Base-by-base conservation (phyloP, 208 protist species). In the Trypanosoma boissoni region DNA sequence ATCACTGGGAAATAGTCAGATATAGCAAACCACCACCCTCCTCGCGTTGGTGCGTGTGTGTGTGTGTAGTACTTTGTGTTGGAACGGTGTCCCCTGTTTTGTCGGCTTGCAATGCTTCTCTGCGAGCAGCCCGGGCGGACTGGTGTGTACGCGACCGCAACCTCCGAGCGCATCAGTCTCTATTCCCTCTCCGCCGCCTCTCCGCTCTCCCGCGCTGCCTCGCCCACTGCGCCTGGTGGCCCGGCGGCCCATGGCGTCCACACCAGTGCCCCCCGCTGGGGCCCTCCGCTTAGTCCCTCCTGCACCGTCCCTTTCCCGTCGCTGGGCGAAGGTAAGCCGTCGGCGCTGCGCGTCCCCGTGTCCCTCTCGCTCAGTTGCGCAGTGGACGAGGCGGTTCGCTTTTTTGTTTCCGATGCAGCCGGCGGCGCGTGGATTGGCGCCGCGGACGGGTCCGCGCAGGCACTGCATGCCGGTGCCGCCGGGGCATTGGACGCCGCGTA, bases 121-220 rank as follows among this genome's bases (percentile, higher is more conserved):
- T 77, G 74, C 56, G 85, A 78, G 58, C 83, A 86, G 31, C 83
- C 83, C 0, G 78, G 79, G 14, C 74, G 85, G 34, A 81, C 73
- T 14, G 76, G 79, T 41, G 69, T 90, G 12, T 84, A 78, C 53
- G 83, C 83, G 28, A 90, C 79, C 2, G 79, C 83, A 10, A 83
- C 70, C 27, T 27, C 61, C 1, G 62, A 51, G 24, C 54, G 69
- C 39, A 64, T 87, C 16, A 57, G 52, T 4, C 42, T 85, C 16
- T 90, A 87, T 58, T 64, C 67, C 32, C 58, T 86, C 28, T 55
- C 54, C 0, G 16, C n/a, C 1, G 7, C 54, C 29, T 37, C 53
- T 16, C 28, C 29, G 0, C 26, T 31, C 12, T 39, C 34, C 34
- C 34, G 34, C 34, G 8, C 12, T 12, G 8, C 12, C 34, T 39